Evolutionary conservation across 2,329 filamentous ascomycete genomes (phyloP).

Genomic region (Bretziella fagacearum): DNA sequence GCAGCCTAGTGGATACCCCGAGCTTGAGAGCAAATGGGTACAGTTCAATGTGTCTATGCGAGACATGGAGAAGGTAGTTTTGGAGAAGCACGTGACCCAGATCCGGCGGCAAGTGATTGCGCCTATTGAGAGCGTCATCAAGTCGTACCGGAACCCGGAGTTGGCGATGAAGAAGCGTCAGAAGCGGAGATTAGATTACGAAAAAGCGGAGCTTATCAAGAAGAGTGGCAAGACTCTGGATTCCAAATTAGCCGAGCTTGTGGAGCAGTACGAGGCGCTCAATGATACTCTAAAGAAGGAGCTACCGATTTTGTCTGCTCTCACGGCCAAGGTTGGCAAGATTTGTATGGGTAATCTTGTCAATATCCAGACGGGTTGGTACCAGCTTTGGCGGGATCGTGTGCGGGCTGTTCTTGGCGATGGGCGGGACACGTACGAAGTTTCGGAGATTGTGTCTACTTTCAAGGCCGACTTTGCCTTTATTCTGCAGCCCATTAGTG

Average conservation of each 20-base stretch:
- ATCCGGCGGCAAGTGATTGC: slow-evolving; percentile 73
- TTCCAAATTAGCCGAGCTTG: slow-evolving; percentile 65
- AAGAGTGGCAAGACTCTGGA: slow-evolving; percentile 74
- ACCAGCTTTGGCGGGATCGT: slow-evolving; percentile 66
- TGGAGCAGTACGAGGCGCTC: slow-evolving; percentile 76
- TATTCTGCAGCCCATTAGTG: slow-evolving; percentile 53
- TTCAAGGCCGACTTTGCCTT: slow-evolving; percentile 68
- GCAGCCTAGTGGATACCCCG: slow-evolving; percentile 56
- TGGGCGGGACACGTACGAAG: slow-evolving; percentile 41
- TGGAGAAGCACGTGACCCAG: slow-evolving; percentile 68
- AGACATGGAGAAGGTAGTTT: slow-evolving; percentile 65
- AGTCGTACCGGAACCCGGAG: slow-evolving; percentile 66
- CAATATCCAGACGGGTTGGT: slow-evolving; percentile 71
- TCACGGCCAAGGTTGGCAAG: slow-evolving; percentile 72
- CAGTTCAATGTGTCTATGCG: slow-evolving; percentile 75
- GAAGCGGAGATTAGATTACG: slow-evolving; percentile 81
- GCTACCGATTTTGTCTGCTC: slow-evolving; percentile 61
- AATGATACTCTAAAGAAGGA: slow-evolving; percentile 91
- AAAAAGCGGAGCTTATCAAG: slow-evolving; percentile 60
- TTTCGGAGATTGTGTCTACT: slow-evolving; percentile 55
- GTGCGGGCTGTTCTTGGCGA: slow-evolving; percentile 57
- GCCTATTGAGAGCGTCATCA: slow-evolving; percentile 62
- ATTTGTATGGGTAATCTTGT: slow-evolving; percentile 71
- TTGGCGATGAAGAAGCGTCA: slow-evolving; percentile 86
- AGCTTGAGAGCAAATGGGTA: slow-evolving; percentile 88